Evolutionary conservation across 2,329 filamentous ascomycete species (phyloP), one percentile per base, ranked within the genome.

Genomic region (Sordariomycetes sp.): DNA sequence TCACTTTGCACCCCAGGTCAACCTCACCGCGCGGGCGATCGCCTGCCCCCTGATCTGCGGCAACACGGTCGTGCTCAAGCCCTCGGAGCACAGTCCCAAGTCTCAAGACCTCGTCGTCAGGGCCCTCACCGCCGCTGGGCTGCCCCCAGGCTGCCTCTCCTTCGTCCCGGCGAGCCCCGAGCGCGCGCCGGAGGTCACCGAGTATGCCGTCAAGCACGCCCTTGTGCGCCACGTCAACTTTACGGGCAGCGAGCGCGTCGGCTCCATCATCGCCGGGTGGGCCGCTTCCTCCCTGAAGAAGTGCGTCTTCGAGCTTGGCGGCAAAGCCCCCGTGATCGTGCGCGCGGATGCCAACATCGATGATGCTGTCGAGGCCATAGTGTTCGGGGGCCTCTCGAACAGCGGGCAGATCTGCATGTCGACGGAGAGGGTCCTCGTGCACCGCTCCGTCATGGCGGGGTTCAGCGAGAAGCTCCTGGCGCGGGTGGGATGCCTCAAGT

Each of bases 331-430:
- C 1, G 79, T 83, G 1, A 79, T 89, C 58, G 79, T 89, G 1
- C 77, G 86, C 62, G 81, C 85, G 43, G 86, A 89, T 66, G 86
- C 86, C 14, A 76, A 89, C 64, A 63, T 89, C 51, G 75, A 84
- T 22, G 76, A 78, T 46, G 85, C 86, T 1, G 86, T 83, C 0
- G 71, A 76, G 58, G 77, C 79, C 60, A 82, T 81, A 59, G 76
- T 79, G 0, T 67, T 82, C 6, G 86, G 85, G 11, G 76, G 83
- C 0, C 85, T 87, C 65, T 65, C 85, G 60, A 79, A 86, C 64
- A 74, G 58, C 72, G 86, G 86, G 1, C 86, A 90, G 72, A 82
- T 89, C 52, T 89, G 86, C 73, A 88, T 89, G 85, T 76, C 79
- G 10, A 88, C 85, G 0, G 86, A 88, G 67, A 78, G 82, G 16